Percentiles rank a stretch among this genome's conserved stretches.
phyloP scores from a whole-genome alignment of 1,284 basidiomycete species.

The Apiotrichum veenhuisii region DNA sequence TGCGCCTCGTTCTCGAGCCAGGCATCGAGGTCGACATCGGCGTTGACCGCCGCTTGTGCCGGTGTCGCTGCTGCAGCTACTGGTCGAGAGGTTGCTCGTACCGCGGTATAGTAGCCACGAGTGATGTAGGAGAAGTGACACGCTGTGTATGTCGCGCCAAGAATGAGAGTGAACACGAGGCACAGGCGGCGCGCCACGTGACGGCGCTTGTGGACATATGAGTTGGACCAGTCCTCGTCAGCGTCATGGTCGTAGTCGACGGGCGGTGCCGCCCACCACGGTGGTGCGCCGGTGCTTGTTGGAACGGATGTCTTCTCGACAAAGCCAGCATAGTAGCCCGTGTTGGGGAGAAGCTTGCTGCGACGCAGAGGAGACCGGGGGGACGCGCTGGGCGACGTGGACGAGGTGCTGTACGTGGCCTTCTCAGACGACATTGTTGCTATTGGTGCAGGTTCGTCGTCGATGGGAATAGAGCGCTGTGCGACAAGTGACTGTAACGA shows the following conservation, averaged over 20 bases:
- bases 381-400: background rate
- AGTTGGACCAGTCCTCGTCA: background rate
- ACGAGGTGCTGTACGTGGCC: background rate
- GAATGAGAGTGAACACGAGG: too few species aligned
- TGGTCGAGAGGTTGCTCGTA: too few species aligned
- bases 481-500: background rate
- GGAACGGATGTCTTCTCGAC: background rate
- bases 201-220: background rate
- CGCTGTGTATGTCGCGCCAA: too few species aligned
- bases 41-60: too few species aligned
- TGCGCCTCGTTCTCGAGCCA: constrained; percentile 14
- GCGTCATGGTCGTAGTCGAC: too few species aligned
- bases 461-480: background rate
- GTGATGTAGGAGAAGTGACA: too few species aligned
- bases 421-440: background rate
- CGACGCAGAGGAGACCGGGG: background rate
- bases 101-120: too few species aligned
- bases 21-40: background rate
- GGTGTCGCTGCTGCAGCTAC: too few species aligned
- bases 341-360: background rate
- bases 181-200: too few species aligned
- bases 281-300: background rate
- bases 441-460: constrained; percentile 1
- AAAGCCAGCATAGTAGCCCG: background rate
- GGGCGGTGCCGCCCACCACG: background rate